Conservation (phyloP, 176 grass and related monocot species). For the Pontederia paniculata region DNA sequence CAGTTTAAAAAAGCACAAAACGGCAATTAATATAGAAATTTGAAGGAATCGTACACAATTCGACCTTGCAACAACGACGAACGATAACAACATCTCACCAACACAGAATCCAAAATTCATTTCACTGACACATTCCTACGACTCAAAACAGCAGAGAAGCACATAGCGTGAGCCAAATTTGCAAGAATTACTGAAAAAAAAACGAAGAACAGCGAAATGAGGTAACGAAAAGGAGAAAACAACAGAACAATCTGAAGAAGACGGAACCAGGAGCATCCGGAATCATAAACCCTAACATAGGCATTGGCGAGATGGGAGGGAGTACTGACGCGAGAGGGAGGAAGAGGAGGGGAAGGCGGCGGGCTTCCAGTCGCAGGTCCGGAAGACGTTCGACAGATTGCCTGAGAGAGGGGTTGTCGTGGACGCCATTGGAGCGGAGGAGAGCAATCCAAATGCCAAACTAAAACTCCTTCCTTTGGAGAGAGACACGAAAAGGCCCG, state of each 20-base stretch:
- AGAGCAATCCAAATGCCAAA: background rate
- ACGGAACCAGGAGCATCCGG: background rate
- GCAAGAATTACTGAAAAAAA: too few relatives aligned
- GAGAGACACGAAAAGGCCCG: background rate
- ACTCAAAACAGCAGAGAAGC: too few relatives aligned
- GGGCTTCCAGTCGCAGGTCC: background rate
- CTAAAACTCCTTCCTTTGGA: too few relatives aligned
- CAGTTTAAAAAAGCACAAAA: too few relatives aligned
- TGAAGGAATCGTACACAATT: too few relatives aligned
- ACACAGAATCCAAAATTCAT: too few relatives aligned
- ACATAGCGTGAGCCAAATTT: too few relatives aligned
- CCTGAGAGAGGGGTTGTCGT: background rate
- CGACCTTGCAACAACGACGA: too few relatives aligned
- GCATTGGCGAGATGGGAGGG: background rate
- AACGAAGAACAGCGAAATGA: background rate
- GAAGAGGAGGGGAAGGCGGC: constrained; percentile 2
- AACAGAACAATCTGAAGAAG: background rate
- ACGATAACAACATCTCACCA: too few relatives aligned
- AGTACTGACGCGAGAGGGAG: background rate
- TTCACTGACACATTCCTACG: too few relatives aligned
- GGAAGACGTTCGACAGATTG: constrained; percentile 2
- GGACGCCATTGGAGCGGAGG: constrained; percentile 10
- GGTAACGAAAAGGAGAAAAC: too few relatives aligned
- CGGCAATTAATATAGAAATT: too few relatives aligned
- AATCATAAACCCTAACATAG: background rate